phyloP scores from a whole-genome alignment of 176 grass and related monocot species.

The Oryza glaberrima region DNA sequence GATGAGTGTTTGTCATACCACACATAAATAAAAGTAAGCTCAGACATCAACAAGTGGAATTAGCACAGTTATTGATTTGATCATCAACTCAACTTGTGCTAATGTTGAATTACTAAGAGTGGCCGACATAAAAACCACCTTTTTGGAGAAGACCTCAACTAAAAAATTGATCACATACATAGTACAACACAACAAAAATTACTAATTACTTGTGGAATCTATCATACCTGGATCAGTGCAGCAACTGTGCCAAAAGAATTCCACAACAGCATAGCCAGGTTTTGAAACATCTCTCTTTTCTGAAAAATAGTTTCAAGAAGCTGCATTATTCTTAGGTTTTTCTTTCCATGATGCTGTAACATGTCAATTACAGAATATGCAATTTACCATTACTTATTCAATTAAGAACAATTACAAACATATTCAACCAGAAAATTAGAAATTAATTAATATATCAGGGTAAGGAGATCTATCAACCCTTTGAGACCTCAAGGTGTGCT shows the following conservation, averaged over 20 bases:
- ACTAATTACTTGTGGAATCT: background rate
- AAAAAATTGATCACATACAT: background rate
- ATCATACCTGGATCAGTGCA: conserved; percentile 60
- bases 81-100: background rate
- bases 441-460: conserved; percentile 22
- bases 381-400: background rate
- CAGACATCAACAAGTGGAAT: conserved; percentile 1
- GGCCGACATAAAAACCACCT: no score
- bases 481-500: conserved; percentile 69
- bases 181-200: background rate
- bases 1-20: background rate
- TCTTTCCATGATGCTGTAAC: background rate
- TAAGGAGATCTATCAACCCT: conserved; percentile 34
- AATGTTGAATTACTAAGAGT: background rate
- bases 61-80: background rate
- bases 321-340: conserved; percentile 29
- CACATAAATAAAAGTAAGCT: conserved; percentile 1
- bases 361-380: background rate
- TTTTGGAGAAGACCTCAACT: background rate
- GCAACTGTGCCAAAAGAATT: conserved; percentile 70
- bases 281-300: conserved; percentile 64
- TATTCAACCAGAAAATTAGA: background rate
- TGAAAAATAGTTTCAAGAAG: conserved; percentile 32
- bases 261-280: conserved; percentile 77
- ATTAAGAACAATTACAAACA: conserved; percentile 8